Conservation (phyloP, 2,329 filamentous ascomycete genomes). For the Epichloe typhina region DNA sequence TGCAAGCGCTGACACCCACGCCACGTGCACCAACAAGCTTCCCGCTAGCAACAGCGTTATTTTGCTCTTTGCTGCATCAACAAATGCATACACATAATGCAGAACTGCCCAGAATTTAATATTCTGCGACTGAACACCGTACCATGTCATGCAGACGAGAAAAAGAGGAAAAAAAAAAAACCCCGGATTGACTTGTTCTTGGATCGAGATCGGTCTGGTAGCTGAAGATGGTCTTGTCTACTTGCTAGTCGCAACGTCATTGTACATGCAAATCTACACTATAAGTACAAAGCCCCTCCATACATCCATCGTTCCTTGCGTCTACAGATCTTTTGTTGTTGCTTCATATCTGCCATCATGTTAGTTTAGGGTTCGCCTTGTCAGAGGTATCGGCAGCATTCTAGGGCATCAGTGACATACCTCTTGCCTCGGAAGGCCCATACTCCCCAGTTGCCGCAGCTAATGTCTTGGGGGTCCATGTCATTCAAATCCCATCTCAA, state of each 20-base stretch:
- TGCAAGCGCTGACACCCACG: too few relatives aligned
- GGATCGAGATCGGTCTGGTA: neutral
- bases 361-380: neutral
- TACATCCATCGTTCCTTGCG: neutral
- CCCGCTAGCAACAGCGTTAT: too few relatives aligned
- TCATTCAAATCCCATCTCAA: constrained; percentile 96
- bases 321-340: constrained; percentile 34
- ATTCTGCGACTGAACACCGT: too few relatives aligned
- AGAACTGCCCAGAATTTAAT: too few relatives aligned
- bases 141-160: too few relatives aligned
- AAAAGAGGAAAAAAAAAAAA: too few relatives aligned
- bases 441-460: constrained; percentile 90
- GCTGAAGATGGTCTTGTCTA: neutral
- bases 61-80: too few relatives aligned
- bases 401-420: constrained; percentile 32
- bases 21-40: too few relatives aligned
- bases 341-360: constrained; percentile 43
- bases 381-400: neutral
- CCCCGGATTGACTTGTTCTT: constrained; percentile 6
- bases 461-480: constrained; percentile 83
- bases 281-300: constrained; percentile 1
- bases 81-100: too few relatives aligned
- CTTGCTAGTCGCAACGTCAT: neutral
- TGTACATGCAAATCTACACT: constrained; percentile 4
- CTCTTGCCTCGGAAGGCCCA: constrained; percentile 98